Percentiles rank a stretch among this genome's conserved stretches.
Conservation (phyloP, 345 rosid species). For the Dimocarpus longan region DNA sequence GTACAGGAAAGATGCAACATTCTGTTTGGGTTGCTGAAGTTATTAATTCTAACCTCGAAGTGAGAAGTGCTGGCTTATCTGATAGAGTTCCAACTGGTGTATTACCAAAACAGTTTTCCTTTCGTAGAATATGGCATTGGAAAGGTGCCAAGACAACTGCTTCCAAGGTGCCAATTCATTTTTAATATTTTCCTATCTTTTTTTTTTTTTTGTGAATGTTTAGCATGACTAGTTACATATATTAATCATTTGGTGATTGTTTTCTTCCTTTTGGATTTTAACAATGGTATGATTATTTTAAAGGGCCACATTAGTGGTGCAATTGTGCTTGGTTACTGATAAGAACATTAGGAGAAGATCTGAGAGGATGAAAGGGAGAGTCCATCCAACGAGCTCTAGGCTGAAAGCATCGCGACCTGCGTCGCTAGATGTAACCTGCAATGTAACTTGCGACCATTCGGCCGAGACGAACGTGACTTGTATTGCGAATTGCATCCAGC, state of each 20-base stretch:
- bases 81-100: slow-evolving; percentile 53
- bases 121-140: slow-evolving; percentile 94
- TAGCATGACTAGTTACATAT: not conserved
- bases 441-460: no score
- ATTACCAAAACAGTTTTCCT: slow-evolving; percentile 57
- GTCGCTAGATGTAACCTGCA: no score
- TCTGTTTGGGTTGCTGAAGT: slow-evolving; percentile 87
- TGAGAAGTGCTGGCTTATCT: slow-evolving; percentile 36
- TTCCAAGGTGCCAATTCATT: slow-evolving; percentile 55
- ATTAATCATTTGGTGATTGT: not conserved
- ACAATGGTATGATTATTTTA: not conserved
- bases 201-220: slow-evolving; percentile 16
- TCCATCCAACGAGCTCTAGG: no score
- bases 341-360: no score
- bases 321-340: no score
- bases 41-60: slow-evolving; percentile 57
- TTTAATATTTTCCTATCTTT: slow-evolving; percentile 18
- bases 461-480: no score
- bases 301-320: no score
- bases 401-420: not conserved
- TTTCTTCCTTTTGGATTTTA: not conserved
- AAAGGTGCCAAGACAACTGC: slow-evolving; percentile 86
- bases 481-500: no score
- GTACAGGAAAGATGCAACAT: slow-evolving; percentile 92
- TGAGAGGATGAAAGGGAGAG: no score